Evolutionary conservation across 495 filamentous ascomycete species (phyloP).

Genomic region (Daldinia caldariorum): DNA sequence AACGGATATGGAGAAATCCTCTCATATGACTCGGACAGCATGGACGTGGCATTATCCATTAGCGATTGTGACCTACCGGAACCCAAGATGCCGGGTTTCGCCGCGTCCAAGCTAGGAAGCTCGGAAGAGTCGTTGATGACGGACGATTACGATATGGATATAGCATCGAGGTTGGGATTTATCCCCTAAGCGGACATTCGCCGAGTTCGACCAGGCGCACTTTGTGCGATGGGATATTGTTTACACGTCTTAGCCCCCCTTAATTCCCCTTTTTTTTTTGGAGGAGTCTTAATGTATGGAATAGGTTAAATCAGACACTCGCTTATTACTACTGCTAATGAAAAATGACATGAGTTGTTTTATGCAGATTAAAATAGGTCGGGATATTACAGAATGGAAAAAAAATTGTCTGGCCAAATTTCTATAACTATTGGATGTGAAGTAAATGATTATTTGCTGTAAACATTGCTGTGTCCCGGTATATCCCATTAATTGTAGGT

Average conservation of each 20-base stretch:
- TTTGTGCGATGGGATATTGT: background rate
- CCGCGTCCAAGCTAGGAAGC: background rate
- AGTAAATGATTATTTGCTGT: background rate
- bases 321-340: constrained; percentile 1
- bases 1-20: background rate
- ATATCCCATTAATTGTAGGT: background rate
- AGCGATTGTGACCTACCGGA: background rate
- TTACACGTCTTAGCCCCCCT: background rate
- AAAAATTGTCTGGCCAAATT: background rate
- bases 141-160: constrained; percentile 29
- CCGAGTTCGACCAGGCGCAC: background rate
- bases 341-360: background rate
- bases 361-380: constrained; percentile 6
- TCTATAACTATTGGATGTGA: no score
- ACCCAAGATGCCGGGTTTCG: background rate
- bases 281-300: constrained; percentile 1
- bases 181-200: constrained; percentile 19
- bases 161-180: constrained; percentile 33
- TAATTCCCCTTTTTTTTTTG: background rate
- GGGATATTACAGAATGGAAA: constrained; percentile 17
- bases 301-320: constrained; percentile 5
- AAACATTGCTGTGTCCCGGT: background rate
- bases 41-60: background rate
- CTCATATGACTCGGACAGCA: background rate
- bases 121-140: constrained; percentile 9